Evolutionary conservation across 2,329 filamentous ascomycete genomes (phyloP), one percentile per base, ranked within the genome.

Genomic region (Neodidymelliopsis sp.): DNA sequence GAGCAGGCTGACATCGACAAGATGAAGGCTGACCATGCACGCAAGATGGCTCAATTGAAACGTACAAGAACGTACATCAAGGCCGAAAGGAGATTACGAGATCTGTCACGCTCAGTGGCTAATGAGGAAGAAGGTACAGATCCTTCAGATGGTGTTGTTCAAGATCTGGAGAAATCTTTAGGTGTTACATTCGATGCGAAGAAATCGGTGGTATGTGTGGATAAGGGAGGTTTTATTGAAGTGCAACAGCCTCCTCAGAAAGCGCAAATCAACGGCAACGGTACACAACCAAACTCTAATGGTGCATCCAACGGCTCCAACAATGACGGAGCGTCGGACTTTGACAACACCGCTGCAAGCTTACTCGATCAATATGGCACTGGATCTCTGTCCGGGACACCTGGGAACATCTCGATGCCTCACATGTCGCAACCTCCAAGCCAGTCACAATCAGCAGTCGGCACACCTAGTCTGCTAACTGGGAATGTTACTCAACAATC

Each of bases 1-100:
- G 88, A 90, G 39, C 84, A 89, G 53, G 84, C 84, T 1, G 92
- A 97, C 63, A 91, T 97, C 45, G 88, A 92, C 60, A 86, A 84
- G 60, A 86, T 97, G 83, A 90, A 91, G 72, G 83, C 83, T 24
- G 84, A 88, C 20, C 93, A 99, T 70, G 86, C 84, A 2, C 85
- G 84, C 63, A 83, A 86, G 48, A 82, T 97, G 75, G 84, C 85
- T 18, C 87, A 86, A 57, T 83, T 96, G 61, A 87, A 87, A 70
- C 83, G 84, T 45, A 86, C 84, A 43, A 87, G 88, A 6, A 74
- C 85, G 0, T 79, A 96, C 38, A 86, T 85, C 60, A 79, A 84
- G 47, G 88, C 90, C 1, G 93, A 97, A 73, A 83, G 87, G 60
- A 84, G 89, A 50, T 77, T 97, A 45, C 84, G 90, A 24, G 81